A percentile compares a stretch with the other conserved stretches of the same genome.
Evolutionary conservation across 768 basidiomycete species (phyloP).

Genomic region (Coprinopsis cinerea): DNA sequence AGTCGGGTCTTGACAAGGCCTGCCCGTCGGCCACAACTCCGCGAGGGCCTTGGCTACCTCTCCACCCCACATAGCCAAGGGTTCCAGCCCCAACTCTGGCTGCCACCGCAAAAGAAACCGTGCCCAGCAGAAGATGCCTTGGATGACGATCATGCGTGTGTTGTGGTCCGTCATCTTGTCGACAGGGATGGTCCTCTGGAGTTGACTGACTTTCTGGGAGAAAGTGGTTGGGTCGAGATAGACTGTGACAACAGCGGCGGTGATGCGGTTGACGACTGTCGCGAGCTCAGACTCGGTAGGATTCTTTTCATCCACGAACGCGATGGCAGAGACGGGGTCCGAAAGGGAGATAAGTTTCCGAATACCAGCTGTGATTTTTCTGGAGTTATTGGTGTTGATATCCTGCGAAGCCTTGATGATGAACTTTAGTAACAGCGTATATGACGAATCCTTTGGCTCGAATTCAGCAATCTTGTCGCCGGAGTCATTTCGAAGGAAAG

Average conservation of each 20-base stretch:
- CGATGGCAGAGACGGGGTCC: constrained; percentile 64
- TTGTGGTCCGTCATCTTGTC: constrained; percentile 53
- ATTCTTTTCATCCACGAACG: constrained; percentile 50
- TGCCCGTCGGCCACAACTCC: constrained; percentile 9
- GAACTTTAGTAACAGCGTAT: constrained; percentile 76
- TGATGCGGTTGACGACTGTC: constrained; percentile 78
- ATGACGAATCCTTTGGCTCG: constrained; percentile 61
- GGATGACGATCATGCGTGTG: constrained; percentile 66
- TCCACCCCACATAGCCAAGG: constrained; percentile 53
- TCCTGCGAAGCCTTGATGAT: constrained; percentile 53
- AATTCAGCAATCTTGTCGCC: constrained; percentile 45
- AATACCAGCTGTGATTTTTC: constrained; percentile 28
- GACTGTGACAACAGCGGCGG: constrained; percentile 63
- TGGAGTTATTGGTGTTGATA: constrained; percentile 26
- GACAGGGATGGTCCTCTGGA: constrained; percentile 64
- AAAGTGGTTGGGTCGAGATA: constrained; percentile 52
- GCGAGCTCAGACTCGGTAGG: constrained; percentile 55
- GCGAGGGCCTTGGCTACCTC: constrained; percentile 53
- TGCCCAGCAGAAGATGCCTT: constrained; percentile 67
- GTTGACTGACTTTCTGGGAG: constrained; percentile 53
- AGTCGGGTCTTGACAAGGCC: no score
- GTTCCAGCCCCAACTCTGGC: constrained; percentile 38
- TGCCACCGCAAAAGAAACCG: constrained; percentile 52
- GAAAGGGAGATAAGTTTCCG: constrained; percentile 65
- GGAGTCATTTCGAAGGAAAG: constrained; percentile 57